Conservation (phyloP, 495 filamentous ascomycete genomes). For the Clavariopsis aquatica region DNA sequence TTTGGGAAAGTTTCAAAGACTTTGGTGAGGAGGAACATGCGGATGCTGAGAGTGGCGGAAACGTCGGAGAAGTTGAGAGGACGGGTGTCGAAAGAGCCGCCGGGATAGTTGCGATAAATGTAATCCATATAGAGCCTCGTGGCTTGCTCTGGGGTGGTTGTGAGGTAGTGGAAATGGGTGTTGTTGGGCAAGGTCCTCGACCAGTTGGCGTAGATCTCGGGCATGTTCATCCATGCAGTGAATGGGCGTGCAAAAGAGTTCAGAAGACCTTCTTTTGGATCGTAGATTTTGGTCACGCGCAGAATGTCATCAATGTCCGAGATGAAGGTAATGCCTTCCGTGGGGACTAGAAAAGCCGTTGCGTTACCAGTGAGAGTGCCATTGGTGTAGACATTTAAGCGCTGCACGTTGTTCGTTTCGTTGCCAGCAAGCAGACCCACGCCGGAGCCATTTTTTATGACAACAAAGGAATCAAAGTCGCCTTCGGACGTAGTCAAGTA, state of each 20-base stretch:
- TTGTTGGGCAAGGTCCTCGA: slow-evolving; percentile 57
- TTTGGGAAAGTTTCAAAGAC: slow-evolving; percentile 74
- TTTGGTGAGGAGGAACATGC: slow-evolving; percentile 64
- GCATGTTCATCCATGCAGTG: slow-evolving; percentile 76
- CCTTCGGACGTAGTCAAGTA: slow-evolving; percentile 63
- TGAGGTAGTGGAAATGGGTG: slow-evolving; percentile 81
- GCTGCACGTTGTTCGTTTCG: slow-evolving; percentile 60
- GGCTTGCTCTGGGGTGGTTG: slow-evolving; percentile 77
- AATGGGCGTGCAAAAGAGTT: slow-evolving; percentile 76
- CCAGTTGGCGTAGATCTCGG: slow-evolving; percentile 70
- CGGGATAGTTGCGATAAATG: slow-evolving; percentile 71
- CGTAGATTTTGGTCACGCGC: slow-evolving; percentile 78
- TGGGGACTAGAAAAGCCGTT: slow-evolving; percentile 73
- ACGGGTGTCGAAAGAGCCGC: slow-evolving; percentile 71
- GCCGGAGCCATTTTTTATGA: slow-evolving; percentile 53
- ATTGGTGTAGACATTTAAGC: slow-evolving; percentile 65
- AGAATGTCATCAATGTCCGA: slow-evolving; percentile 81
- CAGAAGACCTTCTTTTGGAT: slow-evolving; percentile 68
- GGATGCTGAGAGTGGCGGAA: slow-evolving; percentile 67
- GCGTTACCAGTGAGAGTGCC: slow-evolving; percentile 65
- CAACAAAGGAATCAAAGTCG: slow-evolving; percentile 70
- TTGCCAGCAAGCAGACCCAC: slow-evolving; percentile 60
- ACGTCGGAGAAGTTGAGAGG: slow-evolving; percentile 79
- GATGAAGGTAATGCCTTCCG: slow-evolving; percentile 65
- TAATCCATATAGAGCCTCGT: slow-evolving; percentile 80